A percentile compares a stretch with the other conserved stretches of the same genome.
Evolutionary conservation across 1,284 basidiomycete species (phyloP).

Genomic region (Cryptococcus sp.): DNA sequence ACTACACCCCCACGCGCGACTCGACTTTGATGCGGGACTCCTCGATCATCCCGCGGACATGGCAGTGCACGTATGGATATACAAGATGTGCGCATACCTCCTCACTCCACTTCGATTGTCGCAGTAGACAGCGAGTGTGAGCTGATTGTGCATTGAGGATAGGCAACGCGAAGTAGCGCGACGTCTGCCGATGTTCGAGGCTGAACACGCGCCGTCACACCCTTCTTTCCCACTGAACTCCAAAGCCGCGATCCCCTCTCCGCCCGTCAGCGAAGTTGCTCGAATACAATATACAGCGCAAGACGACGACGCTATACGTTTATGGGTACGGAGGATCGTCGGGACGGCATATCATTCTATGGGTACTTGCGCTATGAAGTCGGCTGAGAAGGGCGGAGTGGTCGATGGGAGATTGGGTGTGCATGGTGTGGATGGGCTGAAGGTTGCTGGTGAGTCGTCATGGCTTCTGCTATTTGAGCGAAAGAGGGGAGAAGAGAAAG

Average conservation of each 20-base stretch:
- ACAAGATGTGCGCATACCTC: conserved; percentile 57
- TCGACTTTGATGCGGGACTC: conserved; percentile 32
- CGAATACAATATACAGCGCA: conserved; percentile 61
- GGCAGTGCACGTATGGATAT: conserved; percentile 59
- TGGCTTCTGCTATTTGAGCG: no score
- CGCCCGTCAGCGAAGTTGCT: conserved; percentile 54
- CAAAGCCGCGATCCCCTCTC: conserved; percentile 55
- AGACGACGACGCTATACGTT: conserved; percentile 61
- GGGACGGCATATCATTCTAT: conserved; percentile 41
- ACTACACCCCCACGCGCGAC: conserved; percentile 27
- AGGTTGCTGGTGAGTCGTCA: conserved; percentile 57
- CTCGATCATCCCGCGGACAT: conserved; percentile 57
- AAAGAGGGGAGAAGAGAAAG: no score
- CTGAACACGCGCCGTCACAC: conserved; percentile 58
- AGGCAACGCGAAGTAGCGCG: conserved; percentile 59
- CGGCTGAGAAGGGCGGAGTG: conserved; percentile 61
- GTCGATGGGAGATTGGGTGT: conserved; percentile 66
- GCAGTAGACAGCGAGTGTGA: no score
- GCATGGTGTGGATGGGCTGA: conserved; percentile 63
- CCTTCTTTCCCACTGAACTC: conserved; percentile 60
- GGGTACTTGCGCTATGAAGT: conserved; percentile 68
- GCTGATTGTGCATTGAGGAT: not conserved
- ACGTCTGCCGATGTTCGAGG: conserved; percentile 62
- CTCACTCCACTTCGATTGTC: not conserved
- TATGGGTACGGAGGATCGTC: conserved; percentile 49